phyloP scores from a whole-genome alignment of 2,329 filamentous ascomycete species.

The Colletotrichum camelliae region DNA sequence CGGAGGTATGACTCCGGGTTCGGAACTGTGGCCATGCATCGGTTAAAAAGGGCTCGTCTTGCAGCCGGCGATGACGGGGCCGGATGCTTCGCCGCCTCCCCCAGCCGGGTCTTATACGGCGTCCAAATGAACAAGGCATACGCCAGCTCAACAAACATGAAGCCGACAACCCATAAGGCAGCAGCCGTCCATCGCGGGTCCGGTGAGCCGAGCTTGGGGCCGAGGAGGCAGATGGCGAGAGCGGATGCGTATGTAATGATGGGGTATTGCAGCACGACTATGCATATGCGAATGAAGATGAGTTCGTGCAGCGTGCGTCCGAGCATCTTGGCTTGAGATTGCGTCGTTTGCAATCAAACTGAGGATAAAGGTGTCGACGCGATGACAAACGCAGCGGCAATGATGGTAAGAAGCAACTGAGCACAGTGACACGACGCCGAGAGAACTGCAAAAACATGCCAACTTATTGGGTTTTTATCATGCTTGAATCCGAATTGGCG shows the following conservation, averaged over 20 bases:
- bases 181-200: constrained; percentile 30
- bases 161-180: not conserved
- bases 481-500: not conserved
- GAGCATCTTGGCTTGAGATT: not conserved
- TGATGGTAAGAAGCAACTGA: not conserved
- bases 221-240: constrained; percentile 28
- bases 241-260: constrained; percentile 48
- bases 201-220: constrained; percentile 17
- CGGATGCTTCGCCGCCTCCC: constrained; percentile 44
- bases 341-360: not conserved
- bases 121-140: constrained; percentile 49
- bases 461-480: not conserved
- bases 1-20: constrained; percentile 62
- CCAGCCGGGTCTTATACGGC: constrained; percentile 46
- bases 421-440: not conserved
- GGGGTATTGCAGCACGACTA: constrained; percentile 53
- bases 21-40: constrained; percentile 59
- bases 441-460: not conserved
- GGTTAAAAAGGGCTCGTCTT: constrained; percentile 60
- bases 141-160: constrained; percentile 41
- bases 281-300: constrained; percentile 49
- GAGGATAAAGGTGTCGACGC: not conserved
- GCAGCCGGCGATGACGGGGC: constrained; percentile 46
- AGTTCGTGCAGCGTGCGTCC: constrained; percentile 23
- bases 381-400: not conserved